These are phyloP conservation scores for Eucalyptus globulus DNA, from an alignment of 345 rosid genomes.

Conservation along the genomic window DNA sequence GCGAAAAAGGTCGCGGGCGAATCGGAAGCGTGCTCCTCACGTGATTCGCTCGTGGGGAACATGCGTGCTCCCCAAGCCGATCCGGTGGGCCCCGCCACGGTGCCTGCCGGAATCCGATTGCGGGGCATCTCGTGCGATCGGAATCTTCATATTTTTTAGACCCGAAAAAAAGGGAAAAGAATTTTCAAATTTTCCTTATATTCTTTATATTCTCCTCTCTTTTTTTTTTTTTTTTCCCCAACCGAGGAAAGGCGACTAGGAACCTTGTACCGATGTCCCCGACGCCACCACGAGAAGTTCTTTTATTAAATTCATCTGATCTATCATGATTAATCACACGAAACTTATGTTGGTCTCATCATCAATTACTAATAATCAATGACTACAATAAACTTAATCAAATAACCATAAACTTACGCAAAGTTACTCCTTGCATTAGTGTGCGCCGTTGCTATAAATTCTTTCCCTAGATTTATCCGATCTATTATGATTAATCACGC, in stretches of 20 bases:
- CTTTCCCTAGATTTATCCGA: fast-evolving
- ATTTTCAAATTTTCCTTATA: not conserved
- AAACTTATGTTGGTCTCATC: no score
- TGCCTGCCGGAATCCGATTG: not conserved
- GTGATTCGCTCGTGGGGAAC: not conserved
- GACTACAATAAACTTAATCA: fast-evolving
- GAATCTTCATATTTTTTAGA: not conserved
- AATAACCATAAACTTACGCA: no score
- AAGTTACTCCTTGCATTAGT: no score
- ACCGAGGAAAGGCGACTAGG: not conserved
- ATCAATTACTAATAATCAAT: no score
- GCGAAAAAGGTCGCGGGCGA: not conserved
- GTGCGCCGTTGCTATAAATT: no score
- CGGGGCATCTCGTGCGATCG: not conserved
- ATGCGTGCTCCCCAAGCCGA: not conserved
- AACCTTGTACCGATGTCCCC: no score
- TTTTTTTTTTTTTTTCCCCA: not conserved
- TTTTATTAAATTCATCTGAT: fast-evolving
- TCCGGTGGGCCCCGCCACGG: not conserved
- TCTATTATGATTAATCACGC: no score
- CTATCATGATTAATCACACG: no score
- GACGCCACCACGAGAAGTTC: fast-evolving
- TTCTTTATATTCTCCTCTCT: not conserved
- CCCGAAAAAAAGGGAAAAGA: no score
- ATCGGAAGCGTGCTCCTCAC: not conserved